Percentiles rank a stretch among this genome's conserved stretches.
phyloP scores from a whole-genome alignment of 75 land plant genomes.

The Gnetum montanum region DNA sequence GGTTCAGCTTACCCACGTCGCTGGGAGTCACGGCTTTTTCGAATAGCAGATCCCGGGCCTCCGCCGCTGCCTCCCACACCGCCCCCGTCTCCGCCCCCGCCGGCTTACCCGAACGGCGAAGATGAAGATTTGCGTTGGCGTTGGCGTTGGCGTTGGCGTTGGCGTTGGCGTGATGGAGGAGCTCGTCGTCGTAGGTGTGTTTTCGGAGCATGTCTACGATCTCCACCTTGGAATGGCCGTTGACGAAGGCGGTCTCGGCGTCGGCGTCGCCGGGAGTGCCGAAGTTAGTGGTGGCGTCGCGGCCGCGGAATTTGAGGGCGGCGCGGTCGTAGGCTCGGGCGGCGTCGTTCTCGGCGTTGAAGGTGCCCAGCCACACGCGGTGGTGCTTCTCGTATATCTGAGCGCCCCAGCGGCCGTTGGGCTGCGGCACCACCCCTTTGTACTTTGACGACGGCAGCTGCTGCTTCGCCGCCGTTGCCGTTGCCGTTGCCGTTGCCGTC shows the following conservation, averaged over 20 bases:
- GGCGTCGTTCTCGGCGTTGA: conserved; percentile 67
- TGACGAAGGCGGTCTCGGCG: conserved; percentile 33
- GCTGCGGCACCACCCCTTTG: conserved; percentile 63
- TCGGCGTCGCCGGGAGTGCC: conserved; percentile 13
- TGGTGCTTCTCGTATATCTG: conserved; percentile 75
- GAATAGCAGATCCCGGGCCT: conserved; percentile 11
- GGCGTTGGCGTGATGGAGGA: conserved; percentile 17
- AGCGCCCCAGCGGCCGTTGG: conserved; percentile 90
- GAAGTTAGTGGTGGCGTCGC: conserved; percentile 80
- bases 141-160: background rate
- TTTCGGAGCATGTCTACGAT: conserved; percentile 54
- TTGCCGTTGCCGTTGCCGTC: background rate
- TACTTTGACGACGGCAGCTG: conserved; percentile 19
- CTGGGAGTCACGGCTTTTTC: conserved; percentile 19
- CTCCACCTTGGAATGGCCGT: conserved; percentile 20
- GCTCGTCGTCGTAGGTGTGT: conserved; percentile 41
- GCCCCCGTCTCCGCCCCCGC: background rate
- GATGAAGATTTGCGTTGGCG: background rate
- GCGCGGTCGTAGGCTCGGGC: conserved; percentile 85
- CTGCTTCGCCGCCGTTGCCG: background rate
- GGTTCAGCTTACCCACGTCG: conserved; percentile 19
- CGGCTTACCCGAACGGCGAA: background rate
- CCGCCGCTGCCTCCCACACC: background rate
- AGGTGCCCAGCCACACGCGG: conserved; percentile 84
- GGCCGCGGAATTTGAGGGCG: conserved; percentile 76